phyloP scores from a whole-genome alignment of 331 rosid genomes.

The Spiraea crenata region DNA sequence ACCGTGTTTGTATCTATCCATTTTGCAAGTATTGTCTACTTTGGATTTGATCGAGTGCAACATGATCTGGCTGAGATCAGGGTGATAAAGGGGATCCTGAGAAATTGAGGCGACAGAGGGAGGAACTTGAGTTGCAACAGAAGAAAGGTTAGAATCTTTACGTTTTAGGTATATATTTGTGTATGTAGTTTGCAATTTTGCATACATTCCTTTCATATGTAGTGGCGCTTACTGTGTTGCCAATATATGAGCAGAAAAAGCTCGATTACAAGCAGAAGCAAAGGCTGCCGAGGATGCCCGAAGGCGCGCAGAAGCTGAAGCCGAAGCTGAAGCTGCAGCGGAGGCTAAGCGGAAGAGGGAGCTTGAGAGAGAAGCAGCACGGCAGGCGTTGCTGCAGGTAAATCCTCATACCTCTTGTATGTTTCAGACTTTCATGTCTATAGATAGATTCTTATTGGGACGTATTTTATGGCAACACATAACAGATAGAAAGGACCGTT shows the following conservation, averaged over 20 bases:
- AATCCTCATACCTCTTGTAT: constrained; percentile 1
- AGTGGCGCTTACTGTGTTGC: constrained; percentile 2
- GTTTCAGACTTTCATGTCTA: constrained; percentile 2
- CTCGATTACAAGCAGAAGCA: constrained; percentile 81
- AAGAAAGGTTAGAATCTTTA: constrained; percentile 46
- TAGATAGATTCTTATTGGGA: constrained; percentile 22
- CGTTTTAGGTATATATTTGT: not conserved
- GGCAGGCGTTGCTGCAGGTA: constrained; percentile 82
- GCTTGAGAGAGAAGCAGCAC: constrained; percentile 82
- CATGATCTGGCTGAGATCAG: constrained; percentile 48
- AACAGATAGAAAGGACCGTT: constrained; percentile 84
- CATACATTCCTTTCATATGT: not conserved
- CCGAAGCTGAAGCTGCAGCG: constrained; percentile 71
- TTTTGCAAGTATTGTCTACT: constrained; percentile 13
- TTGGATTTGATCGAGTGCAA: constrained; percentile 30
- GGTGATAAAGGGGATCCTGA: constrained; percentile 82
- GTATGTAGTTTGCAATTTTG: not conserved
- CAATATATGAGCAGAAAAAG: constrained; percentile 52
- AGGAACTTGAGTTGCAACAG: constrained; percentile 66
- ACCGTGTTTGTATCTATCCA: not conserved
- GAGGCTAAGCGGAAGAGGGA: constrained; percentile 82
- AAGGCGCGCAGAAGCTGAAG: constrained; percentile 30
- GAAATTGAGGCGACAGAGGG: constrained; percentile 68
- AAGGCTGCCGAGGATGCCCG: constrained; percentile 89
- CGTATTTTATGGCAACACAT: constrained; percentile 27